These are phyloP conservation scores for Physcia stellaris DNA, from an alignment of 495 filamentous ascomycete genomes.

Conservation along the genomic window DNA sequence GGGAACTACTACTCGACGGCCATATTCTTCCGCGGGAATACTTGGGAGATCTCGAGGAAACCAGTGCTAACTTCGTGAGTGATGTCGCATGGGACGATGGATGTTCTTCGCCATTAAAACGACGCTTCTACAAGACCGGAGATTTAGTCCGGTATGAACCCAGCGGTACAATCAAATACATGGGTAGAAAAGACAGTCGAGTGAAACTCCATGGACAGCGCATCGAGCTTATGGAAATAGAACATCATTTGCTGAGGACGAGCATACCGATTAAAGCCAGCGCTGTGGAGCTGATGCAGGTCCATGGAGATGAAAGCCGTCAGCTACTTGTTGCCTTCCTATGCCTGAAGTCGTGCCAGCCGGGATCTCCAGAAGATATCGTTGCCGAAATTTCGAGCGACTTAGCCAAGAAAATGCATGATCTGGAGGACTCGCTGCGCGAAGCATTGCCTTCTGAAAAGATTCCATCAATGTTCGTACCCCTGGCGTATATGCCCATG, in stretches of 20 bases:
- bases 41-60: constrained; percentile 24
- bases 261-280: too few relatives aligned
- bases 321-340: too few relatives aligned
- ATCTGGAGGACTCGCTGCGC: too few relatives aligned
- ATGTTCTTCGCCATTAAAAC: constrained; percentile 15
- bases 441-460: constrained; percentile 23
- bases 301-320: too few relatives aligned
- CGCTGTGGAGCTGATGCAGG: too few relatives aligned
- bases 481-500: constrained; percentile 23
- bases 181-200: constrained; percentile 52
- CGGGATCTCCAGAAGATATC: too few relatives aligned
- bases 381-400: too few relatives aligned
- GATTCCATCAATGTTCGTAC: constrained; percentile 25
- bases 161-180: constrained; percentile 40
- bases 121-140: constrained; percentile 55
- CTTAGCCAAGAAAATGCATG: too few relatives aligned
- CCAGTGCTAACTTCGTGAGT: constrained; percentile 30
- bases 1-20: constrained; percentile 37
- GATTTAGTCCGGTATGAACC: constrained; percentile 47
- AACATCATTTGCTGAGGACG: constrained; percentile 37
- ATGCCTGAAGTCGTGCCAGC: too few relatives aligned
- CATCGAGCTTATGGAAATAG: constrained; percentile 53
- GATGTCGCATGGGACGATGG: constrained; percentile 24
- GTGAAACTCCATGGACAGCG: constrained; percentile 57
- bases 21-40: constrained; percentile 36